Conservation (phyloP, 176 grass and related monocot genomes). For the Ensete glaucum region DNA sequence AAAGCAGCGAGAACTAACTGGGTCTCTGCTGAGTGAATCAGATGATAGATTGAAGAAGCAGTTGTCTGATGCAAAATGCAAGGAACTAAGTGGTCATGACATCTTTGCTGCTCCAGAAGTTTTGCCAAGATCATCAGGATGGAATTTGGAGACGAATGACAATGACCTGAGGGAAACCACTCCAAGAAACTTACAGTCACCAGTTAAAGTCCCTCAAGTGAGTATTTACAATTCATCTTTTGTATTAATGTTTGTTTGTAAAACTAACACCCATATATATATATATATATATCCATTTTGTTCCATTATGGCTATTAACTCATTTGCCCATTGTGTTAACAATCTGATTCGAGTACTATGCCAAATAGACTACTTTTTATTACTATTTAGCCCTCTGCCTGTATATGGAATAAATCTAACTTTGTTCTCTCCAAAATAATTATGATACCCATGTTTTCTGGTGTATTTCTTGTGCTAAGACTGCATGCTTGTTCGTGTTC, state of each 20-base stretch:
- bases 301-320: no score
- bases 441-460: background rate
- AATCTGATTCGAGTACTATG: no score
- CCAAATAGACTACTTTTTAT: no score
- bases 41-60: constrained; percentile 63
- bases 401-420: background rate
- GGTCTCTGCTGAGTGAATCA: constrained; percentile 48
- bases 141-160: constrained; percentile 11
- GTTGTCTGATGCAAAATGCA: constrained; percentile 63
- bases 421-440: background rate
- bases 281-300: no score
- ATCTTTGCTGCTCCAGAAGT: constrained; percentile 68
- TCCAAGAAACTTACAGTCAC: constrained; percentile 30
- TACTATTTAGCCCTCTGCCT: background rate
- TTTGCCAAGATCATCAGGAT: constrained; percentile 25
- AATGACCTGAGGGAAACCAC: constrained; percentile 16
- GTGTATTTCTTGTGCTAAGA: no score
- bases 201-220: constrained; percentile 42
- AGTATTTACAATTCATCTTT: background rate
- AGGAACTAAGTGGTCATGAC: constrained; percentile 77
- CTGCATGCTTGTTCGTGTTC: no score
- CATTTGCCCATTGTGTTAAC: no score
- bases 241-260: background rate
- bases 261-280: no score
- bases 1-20: constrained; percentile 85